Conservation (phyloP, 495 filamentous ascomycete species). For the Penicillium verhagenii region DNA sequence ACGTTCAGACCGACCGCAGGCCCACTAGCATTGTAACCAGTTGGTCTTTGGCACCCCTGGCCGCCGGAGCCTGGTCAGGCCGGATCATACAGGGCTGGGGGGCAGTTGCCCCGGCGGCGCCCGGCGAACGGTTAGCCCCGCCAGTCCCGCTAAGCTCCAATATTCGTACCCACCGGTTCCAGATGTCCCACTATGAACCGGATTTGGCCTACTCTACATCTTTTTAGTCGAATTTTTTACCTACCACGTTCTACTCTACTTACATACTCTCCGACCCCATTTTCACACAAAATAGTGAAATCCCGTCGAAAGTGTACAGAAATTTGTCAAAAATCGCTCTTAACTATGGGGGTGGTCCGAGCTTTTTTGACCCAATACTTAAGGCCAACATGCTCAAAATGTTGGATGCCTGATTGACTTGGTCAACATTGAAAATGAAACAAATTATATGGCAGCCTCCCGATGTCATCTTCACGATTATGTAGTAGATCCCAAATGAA, state of each 20-base stretch:
- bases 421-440: neutral
- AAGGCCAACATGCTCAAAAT: neutral
- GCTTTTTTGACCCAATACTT: neutral
- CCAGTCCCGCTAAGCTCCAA: no score
- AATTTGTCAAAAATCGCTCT: neutral
- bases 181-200: neutral
- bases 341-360: constrained; percentile 2
- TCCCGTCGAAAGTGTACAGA: neutral
- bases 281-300: neutral
- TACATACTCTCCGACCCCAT: neutral
- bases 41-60: no score
- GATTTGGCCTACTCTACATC: neutral
- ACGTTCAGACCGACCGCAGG: no score
- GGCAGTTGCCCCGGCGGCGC: neutral
- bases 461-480: neutral
- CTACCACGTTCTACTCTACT: neutral
- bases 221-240: neutral
- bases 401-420: neutral
- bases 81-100: no score
- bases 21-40: no score
- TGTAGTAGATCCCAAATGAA: no score
- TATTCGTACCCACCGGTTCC: neutral
- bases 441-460: no score
- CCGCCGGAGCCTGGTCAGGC: no score
- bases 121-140: neutral